Percentiles rank a stretch among this genome's conserved stretches.
Conservation (phyloP, 2,329 filamentous ascomycete genomes). For the Diaporthe ampelina region DNA sequence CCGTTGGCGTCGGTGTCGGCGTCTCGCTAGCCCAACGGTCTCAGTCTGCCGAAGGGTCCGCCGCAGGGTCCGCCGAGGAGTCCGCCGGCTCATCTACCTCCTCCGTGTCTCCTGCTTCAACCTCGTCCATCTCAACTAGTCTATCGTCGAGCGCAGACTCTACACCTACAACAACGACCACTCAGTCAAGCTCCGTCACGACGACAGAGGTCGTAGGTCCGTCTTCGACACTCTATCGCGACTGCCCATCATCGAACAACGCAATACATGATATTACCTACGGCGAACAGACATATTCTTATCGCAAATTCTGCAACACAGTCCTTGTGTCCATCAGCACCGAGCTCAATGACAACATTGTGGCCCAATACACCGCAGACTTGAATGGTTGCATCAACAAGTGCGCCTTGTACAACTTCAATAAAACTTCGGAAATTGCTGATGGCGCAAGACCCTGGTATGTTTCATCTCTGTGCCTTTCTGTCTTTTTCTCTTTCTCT, state of each 20-base stretch:
- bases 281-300: not conserved
- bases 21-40: not conserved
- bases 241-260: slow-evolving; percentile 1
- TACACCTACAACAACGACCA: not conserved
- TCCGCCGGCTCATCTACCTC: not conserved
- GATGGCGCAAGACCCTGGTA: not conserved
- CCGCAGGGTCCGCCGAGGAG: too few relatives aligned
- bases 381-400: slow-evolving; percentile 5
- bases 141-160: not conserved
- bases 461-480: not conserved
- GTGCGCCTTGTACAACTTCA: not conserved
- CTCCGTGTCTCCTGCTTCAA: not conserved
- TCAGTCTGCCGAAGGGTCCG: not conserved
- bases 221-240: not conserved
- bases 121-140: not conserved
- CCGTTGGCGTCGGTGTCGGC: not conserved
- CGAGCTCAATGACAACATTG: not conserved
- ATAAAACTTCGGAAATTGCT: not conserved
- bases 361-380: not conserved
- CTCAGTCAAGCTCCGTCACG: not conserved
- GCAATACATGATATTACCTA: not conserved
- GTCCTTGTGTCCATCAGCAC: not conserved
- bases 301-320: slow-evolving; percentile 2
- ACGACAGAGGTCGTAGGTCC: not conserved
- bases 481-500: not conserved